Percentiles rank a stretch among this genome's conserved stretches.
phyloP scores from a whole-genome alignment of 2,329 filamentous ascomycete genomes.

The Exophiala viscosa region DNA sequence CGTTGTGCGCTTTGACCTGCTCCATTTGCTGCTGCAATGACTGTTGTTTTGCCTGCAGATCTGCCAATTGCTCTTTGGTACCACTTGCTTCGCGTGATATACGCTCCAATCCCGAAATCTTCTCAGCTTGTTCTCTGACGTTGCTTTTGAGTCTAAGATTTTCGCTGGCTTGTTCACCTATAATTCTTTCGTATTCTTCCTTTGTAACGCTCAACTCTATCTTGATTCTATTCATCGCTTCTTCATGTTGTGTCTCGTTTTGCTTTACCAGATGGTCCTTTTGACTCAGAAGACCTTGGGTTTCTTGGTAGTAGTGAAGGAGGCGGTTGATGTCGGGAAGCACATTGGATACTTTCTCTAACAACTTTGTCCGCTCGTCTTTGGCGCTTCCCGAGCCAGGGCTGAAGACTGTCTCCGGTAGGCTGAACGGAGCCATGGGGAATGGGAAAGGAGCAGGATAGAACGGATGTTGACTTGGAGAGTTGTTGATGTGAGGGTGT shows the following conservation, averaged over 20 bases:
- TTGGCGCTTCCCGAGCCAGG: conserved; percentile 15
- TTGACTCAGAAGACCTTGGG: conserved; percentile 47
- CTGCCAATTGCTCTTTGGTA: conserved; percentile 43
- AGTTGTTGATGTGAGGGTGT: conserved; percentile 8
- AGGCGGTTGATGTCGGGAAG: conserved; percentile 46
- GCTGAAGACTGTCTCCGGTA: conserved; percentile 10
- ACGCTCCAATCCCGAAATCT: conserved; percentile 29
- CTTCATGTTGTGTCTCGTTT: conserved; percentile 47
- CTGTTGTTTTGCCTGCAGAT: conserved; percentile 19
- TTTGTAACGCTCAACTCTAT: conserved; percentile 50
- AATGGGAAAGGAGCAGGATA: conserved; percentile 13
- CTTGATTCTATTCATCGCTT: conserved; percentile 47
- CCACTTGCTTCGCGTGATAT: conserved; percentile 26
- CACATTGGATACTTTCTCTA: conserved; percentile 42
- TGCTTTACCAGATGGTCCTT: conserved; percentile 50
- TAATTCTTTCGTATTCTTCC: conserved; percentile 34
- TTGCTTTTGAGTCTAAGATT: conserved; percentile 20
- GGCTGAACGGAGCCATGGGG: conserved; percentile 1
- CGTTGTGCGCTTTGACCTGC: conserved; percentile 37
- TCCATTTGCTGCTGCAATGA: conserved; percentile 32
- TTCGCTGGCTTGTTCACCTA: conserved; percentile 28
- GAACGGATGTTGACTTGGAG: conserved; percentile 10
- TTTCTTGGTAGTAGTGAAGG: conserved; percentile 47
- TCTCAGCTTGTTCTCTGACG: conserved; percentile 14
- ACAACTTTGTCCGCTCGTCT: conserved; percentile 17